Conservation (phyloP, 441 rosid species). For the Erodium texanum region DNA sequence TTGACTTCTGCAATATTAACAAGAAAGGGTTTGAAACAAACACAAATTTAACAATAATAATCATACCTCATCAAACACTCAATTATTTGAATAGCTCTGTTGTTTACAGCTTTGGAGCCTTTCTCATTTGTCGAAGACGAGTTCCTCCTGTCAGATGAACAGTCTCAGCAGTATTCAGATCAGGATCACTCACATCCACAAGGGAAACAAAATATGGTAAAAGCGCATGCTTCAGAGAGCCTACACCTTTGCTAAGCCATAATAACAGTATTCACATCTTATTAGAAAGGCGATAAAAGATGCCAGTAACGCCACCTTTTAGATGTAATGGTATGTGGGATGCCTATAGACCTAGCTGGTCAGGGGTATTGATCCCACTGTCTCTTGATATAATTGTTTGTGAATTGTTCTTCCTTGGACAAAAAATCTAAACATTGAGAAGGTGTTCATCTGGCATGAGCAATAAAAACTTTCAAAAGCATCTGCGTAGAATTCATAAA, state of each 20-base stretch:
- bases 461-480: no score
- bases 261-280: no score
- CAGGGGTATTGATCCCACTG: no score
- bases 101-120: constrained; percentile 30
- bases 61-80: constrained; percentile 62
- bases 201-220: not conserved
- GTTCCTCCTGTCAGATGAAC: constrained; percentile 45
- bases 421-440: no score
- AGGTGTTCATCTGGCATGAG: no score
- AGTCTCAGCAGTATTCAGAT: not conserved
- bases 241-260: not conserved
- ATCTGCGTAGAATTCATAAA: no score
- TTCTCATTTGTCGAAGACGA: constrained; percentile 35
- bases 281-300: no score
- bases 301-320: no score
- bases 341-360: no score
- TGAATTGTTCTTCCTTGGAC: not conserved
- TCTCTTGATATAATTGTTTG: no score
- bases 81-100: constrained; percentile 44
- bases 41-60: not conserved
- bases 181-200: not conserved
- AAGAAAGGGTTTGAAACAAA: not conserved
- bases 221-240: not conserved
- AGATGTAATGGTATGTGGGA: no score
- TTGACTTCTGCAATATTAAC: not conserved